A percentile compares a stretch with the other conserved stretches of the same genome.
These are phyloP conservation scores for Rhynchospora breviuscula DNA, from an alignment of 176 grass and related monocot genomes.

Conservation along the genomic window DNA sequence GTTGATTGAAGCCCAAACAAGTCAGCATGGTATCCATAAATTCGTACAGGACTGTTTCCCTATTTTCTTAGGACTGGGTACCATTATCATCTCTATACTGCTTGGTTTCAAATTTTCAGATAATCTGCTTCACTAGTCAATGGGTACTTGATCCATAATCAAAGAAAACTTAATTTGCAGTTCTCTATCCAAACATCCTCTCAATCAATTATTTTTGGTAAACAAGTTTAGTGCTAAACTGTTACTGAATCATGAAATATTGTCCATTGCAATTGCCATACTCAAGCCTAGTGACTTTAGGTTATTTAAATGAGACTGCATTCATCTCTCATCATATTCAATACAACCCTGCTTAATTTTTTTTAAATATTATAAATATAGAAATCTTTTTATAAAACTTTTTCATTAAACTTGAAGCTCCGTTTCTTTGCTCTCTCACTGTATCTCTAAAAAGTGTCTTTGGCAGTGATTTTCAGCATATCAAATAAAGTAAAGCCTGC, in stretches of 20 bases:
- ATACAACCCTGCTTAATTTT: not conserved
- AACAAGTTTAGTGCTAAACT: not conserved
- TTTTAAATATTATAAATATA: not conserved
- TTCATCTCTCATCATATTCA: not conserved
- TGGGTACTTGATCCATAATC: not conserved
- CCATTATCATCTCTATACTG: not conserved
- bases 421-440: not conserved
- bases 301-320: too few relatives aligned
- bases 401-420: not conserved
- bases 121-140: not conserved
- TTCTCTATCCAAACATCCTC: not conserved
- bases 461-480: not conserved
- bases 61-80: not conserved
- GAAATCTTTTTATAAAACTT: not conserved
- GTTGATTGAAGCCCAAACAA: not conserved
- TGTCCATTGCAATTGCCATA: not conserved
- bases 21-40: not conserved
- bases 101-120: not conserved
- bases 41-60: not conserved
- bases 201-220: not conserved
- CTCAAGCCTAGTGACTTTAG: not conserved
- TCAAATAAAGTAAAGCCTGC: not conserved
- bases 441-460: not conserved
- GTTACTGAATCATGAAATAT: not conserved
- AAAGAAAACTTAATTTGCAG: not conserved